phyloP scores from a whole-genome alignment of 176 grass and related monocot species.

The Eremochloa ophiuroides region DNA sequence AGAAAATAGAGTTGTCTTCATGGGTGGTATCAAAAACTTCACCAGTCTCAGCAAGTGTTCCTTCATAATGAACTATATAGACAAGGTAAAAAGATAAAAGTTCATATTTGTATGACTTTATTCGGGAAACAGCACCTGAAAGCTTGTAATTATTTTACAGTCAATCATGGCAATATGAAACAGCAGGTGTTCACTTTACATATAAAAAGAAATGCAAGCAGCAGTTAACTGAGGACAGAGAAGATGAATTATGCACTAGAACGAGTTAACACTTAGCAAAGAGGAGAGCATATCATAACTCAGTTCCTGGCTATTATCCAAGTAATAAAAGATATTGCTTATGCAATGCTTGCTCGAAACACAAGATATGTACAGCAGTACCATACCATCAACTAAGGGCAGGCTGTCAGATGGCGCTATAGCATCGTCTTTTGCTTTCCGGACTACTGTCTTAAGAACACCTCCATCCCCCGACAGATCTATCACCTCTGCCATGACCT shows the following conservation, averaged over 20 bases:
- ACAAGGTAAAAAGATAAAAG: slow-evolving; percentile 18
- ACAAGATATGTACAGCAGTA: slow-evolving; percentile 17
- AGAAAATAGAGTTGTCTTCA: slow-evolving; percentile 94
- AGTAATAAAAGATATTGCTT: background rate
- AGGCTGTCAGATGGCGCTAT: slow-evolving; percentile 69
- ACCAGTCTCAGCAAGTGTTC: slow-evolving; percentile 76
- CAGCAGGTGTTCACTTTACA: background rate
- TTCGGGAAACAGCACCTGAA: background rate
- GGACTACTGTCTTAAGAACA: slow-evolving; percentile 72
- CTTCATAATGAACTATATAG: slow-evolving; percentile 94
- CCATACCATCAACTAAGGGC: slow-evolving; percentile 96
- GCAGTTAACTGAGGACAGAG: background rate
- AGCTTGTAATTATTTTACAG: background rate
- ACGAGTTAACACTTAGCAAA: background rate
- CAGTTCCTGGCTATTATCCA: background rate
- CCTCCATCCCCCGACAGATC: slow-evolving; percentile 89
- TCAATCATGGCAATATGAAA: background rate
- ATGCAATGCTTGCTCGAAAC: background rate
- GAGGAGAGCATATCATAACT: background rate
- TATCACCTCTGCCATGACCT: slow-evolving; percentile 64
- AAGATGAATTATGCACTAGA: background rate
- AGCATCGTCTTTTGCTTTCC: slow-evolving; percentile 78
- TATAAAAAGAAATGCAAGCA: background rate
- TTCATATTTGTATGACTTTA: background rate
- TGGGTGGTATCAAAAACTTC: slow-evolving; percentile 93